phyloP scores from a whole-genome alignment of 163 green algal genomes.

The Coccomyxa subellipsoidea region DNA sequence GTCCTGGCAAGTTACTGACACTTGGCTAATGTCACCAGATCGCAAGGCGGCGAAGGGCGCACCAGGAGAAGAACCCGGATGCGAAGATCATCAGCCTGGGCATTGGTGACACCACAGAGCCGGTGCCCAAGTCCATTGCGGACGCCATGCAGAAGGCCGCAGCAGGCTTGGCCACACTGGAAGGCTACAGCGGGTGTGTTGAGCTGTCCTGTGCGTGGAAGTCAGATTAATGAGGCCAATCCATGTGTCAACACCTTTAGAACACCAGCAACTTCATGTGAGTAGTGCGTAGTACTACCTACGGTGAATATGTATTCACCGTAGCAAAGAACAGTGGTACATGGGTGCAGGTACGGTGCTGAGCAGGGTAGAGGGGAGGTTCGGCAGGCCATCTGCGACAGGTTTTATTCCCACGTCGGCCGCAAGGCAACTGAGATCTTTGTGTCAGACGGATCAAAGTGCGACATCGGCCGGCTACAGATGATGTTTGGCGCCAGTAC shows the following conservation, averaged over 20 bases:
- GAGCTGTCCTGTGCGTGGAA: conserved; percentile 10
- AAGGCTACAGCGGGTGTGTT: conserved; percentile 97
- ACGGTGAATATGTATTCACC: too few species aligned
- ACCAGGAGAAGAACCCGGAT: conserved; percentile 91
- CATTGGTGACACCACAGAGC: conserved; percentile 99
- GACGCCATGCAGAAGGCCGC: conserved; percentile 81
- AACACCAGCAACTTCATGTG: too few species aligned
- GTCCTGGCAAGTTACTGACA: background rate
- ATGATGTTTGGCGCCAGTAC: conserved; percentile 87
- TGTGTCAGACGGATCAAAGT: conserved; percentile 98
- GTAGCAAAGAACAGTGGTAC: too few species aligned
- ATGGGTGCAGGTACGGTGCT: conserved; percentile 88
- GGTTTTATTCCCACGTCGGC: conserved; percentile 78
- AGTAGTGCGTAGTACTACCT: too few species aligned
- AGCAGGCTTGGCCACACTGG: conserved; percentile 78
- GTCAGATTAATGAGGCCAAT: too few species aligned
- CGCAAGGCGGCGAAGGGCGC: conserved; percentile 72
- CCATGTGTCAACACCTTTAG: too few species aligned
- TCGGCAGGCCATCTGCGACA: conserved; percentile 72
- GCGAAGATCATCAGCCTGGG: conserved; percentile 96
- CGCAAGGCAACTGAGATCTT: conserved; percentile 87
- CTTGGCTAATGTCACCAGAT: conserved; percentile 68
- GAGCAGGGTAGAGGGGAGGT: conserved; percentile 87
- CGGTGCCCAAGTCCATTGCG: conserved; percentile 87
- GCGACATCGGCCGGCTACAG: conserved; percentile 94